Conservation (phyloP, 176 grass and related monocot species). For the Musa schizocarpa region DNA sequence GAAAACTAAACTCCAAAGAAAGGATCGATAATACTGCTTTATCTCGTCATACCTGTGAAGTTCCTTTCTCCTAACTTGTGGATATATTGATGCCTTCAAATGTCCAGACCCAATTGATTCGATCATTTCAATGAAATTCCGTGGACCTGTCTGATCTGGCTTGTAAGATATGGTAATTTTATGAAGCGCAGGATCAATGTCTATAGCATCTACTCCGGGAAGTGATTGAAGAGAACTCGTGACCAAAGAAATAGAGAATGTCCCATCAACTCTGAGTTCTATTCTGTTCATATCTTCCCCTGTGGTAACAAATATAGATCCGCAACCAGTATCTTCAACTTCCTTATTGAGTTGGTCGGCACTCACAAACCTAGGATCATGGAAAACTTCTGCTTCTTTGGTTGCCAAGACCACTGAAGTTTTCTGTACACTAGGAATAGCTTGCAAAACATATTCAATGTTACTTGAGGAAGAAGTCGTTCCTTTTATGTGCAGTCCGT, state of each 20-base stretch:
- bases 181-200: conserved; percentile 38
- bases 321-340: conserved; percentile 67
- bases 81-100: conserved; percentile 66
- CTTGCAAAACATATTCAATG: conserved; percentile 60
- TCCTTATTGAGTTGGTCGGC: conserved; percentile 38
- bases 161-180: conserved; percentile 82
- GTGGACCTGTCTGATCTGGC: conserved; percentile 70
- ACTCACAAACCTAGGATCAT: conserved; percentile 45
- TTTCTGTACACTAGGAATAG: conserved; percentile 61
- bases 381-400: conserved; percentile 75
- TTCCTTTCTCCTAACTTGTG: conserved; percentile 58
- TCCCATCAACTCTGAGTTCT: conserved; percentile 65
- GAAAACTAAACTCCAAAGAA: conserved; percentile 85
- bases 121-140: conserved; percentile 78
- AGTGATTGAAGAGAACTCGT: conserved; percentile 64
- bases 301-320: conserved; percentile 53
- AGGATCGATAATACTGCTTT: conserved; percentile 55
- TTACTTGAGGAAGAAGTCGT: conserved; percentile 70
- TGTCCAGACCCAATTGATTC: conserved; percentile 45
- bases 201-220: conserved; percentile 55
- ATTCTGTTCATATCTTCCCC: conserved; percentile 77
- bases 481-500: conserved; percentile 82
- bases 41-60: conserved; percentile 65
- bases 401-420: conserved; percentile 70
- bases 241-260: conserved; percentile 37